phyloP scores from a whole-genome alignment of 2,329 filamentous ascomycete species.

The Canariomyces notabilis region DNA sequence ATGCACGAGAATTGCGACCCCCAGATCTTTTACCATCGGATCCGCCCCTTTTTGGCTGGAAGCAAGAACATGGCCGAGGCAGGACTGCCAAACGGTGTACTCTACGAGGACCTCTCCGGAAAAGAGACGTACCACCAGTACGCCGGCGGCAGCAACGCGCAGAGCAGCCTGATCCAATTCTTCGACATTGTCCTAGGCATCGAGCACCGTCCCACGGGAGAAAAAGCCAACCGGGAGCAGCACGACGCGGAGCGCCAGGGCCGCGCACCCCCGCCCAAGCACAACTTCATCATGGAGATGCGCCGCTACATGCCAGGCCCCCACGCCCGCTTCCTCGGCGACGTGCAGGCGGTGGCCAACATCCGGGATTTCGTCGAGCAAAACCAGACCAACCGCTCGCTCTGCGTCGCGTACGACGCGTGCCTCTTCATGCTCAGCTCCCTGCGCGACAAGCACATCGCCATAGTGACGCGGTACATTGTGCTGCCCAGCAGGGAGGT shows the following conservation, averaged over 20 bases:
- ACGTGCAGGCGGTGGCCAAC: constrained; percentile 75
- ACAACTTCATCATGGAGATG: constrained; percentile 98
- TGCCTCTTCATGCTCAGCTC: constrained; percentile 66
- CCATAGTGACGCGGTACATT: constrained; percentile 94
- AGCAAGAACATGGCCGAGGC: constrained; percentile 98
- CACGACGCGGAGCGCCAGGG: constrained; percentile 37
- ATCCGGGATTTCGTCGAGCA: constrained; percentile 75
- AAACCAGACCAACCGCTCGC: constrained; percentile 54
- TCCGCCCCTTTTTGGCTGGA: constrained; percentile 91
- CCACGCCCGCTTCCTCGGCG: constrained; percentile 82
- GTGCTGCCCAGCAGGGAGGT: constrained; percentile 79
- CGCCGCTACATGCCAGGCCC: constrained; percentile 92
- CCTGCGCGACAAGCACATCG: constrained; percentile 90
- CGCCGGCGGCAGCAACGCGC: constrained; percentile 91
- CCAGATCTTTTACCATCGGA: constrained; percentile 89
- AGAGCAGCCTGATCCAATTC: constrained; percentile 95
- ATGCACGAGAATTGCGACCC: constrained; percentile 97
- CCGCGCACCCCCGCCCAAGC: constrained; percentile 48
- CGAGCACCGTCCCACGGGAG: constrained; percentile 83
- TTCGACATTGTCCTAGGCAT: constrained; percentile 90
- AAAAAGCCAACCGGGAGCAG: constrained; percentile 38
- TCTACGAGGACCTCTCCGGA: constrained; percentile 77
- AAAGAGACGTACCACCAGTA: constrained; percentile 71
- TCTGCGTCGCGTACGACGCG: constrained; percentile 82
- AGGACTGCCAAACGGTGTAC: constrained; percentile 77